phyloP scores from a whole-genome alignment of 164 flowering plant genomes.

The Umbilicus rupestris region DNA sequence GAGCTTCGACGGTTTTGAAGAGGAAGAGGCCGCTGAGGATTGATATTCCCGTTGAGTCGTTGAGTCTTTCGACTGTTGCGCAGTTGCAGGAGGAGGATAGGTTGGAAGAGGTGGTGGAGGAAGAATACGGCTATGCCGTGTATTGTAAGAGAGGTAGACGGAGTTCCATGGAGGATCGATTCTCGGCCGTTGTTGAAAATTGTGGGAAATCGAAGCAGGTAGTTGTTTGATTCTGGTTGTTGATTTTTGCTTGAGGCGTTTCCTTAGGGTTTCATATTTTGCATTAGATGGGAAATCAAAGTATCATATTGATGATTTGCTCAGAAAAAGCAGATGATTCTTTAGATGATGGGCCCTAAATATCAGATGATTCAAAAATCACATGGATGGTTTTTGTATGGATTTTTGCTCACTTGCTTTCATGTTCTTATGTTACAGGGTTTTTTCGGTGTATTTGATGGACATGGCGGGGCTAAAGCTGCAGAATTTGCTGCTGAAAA shows the following conservation, averaged over 20 bases:
- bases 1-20: constrained; percentile 23
- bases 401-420: neutral
- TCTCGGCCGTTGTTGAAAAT: constrained; percentile 26
- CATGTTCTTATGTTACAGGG: neutral
- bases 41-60: constrained; percentile 24
- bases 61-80: constrained; percentile 11
- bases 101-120: constrained; percentile 29
- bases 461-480: constrained; percentile 27
- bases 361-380: no score
- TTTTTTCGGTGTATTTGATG: constrained; percentile 13
- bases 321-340: no score
- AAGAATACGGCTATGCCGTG: constrained; percentile 37
- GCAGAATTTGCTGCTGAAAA: constrained; percentile 54
- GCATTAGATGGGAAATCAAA: neutral
- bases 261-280: neutral
- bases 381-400: no score
- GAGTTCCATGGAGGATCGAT: constrained; percentile 47
- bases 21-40: constrained; percentile 50
- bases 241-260: neutral
- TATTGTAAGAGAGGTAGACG: constrained; percentile 43
- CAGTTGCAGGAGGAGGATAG: constrained; percentile 11
- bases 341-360: neutral
- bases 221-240: no score
- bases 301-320: no score
- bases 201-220: constrained; percentile 38